Conservation (phyloP, 129 eudicot species). For the Flaveria bidentis region DNA sequence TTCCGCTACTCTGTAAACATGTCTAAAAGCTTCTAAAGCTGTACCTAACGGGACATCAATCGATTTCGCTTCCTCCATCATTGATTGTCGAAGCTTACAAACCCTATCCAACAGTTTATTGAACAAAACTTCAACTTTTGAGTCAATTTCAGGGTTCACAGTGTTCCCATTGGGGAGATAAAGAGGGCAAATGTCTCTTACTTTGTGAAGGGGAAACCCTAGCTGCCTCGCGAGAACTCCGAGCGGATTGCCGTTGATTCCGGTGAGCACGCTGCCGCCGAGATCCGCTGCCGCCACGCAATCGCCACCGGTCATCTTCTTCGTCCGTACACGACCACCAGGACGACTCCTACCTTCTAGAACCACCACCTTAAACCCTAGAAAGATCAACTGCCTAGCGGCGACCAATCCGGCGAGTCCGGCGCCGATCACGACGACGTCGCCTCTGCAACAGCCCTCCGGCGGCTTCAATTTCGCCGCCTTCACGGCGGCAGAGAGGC, state of each 20-base stretch:
- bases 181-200: slow-evolving; percentile 89
- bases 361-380: slow-evolving; percentile 84
- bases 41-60: slow-evolving; percentile 85
- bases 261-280: slow-evolving; percentile 95
- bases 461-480: slow-evolving; percentile 44
- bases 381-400: slow-evolving; percentile 69
- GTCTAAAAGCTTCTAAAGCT: slow-evolving; percentile 82
- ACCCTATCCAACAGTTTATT: slow-evolving; percentile 93
- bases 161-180: slow-evolving; percentile 84
- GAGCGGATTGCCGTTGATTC: slow-evolving; percentile 92
- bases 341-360: slow-evolving; percentile 80
- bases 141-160: slow-evolving; percentile 80
- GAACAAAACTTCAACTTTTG: slow-evolving; percentile 72
- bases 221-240: slow-evolving; percentile 92
- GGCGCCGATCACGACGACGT: slow-evolving; percentile 70
- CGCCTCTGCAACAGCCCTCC: slow-evolving; percentile 52
- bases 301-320: slow-evolving; percentile 58
- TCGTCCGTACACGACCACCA: slow-evolving; percentile 82
- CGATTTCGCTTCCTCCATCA: slow-evolving; percentile 86
- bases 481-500: slow-evolving; percentile 69
- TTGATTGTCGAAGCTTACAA: slow-evolving; percentile 91
- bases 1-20: slow-evolving; percentile 75
- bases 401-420: slow-evolving; percentile 90
- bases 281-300: slow-evolving; percentile 80
- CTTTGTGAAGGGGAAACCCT: slow-evolving; percentile 86